Evolutionary conservation across 2,329 filamentous ascomycete species (phyloP).

Genomic region (Penicillium glabrum): DNA sequence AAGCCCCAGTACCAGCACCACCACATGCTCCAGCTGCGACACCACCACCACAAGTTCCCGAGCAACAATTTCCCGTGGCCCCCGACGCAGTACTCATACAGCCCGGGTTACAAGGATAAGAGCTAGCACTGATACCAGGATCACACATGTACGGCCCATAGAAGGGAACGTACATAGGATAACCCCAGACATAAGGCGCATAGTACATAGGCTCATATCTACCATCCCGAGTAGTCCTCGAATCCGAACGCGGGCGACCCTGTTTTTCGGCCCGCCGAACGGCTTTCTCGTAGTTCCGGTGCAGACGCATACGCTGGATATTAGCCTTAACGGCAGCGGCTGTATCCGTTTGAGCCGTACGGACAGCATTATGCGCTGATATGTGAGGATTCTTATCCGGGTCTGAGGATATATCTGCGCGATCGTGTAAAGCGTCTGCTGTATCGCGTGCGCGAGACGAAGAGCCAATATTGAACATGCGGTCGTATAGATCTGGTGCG

Average conservation of each 20-base stretch:
- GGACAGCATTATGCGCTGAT: constrained; percentile 69
- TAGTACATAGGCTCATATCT: constrained; percentile 13
- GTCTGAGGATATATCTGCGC: constrained; percentile 46
- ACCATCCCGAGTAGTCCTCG: constrained; percentile 24
- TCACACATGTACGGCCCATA: constrained; percentile 51
- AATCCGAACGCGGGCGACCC: constrained; percentile 30
- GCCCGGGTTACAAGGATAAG: constrained; percentile 47
- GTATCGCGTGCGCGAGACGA: constrained; percentile 53
- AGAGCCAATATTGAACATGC: constrained; percentile 43
- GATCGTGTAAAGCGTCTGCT: constrained; percentile 48
- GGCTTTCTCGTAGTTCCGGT: constrained; percentile 52
- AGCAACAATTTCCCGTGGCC: constrained; percentile 48
- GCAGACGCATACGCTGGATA: constrained; percentile 35
- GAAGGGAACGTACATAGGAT: constrained; percentile 45
- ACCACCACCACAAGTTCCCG: constrained; percentile 43
- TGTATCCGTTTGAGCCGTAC: constrained; percentile 16
- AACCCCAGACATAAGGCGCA: constrained; percentile 46
- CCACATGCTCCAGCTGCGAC: constrained; percentile 46
- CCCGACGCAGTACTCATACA: constrained; percentile 43
- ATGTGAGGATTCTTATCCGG: constrained; percentile 66
- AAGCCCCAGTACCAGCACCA: constrained; percentile 37
- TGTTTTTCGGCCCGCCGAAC: constrained; percentile 35
- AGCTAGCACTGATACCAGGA: constrained; percentile 39
- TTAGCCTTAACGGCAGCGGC: constrained; percentile 16
- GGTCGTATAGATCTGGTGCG: constrained; percentile 52